Evolutionary conservation across 1,284 basidiomycete genomes (phyloP), one percentile per base, ranked within the genome.

Genomic region (Trichosporon coremiiforme): DNA sequence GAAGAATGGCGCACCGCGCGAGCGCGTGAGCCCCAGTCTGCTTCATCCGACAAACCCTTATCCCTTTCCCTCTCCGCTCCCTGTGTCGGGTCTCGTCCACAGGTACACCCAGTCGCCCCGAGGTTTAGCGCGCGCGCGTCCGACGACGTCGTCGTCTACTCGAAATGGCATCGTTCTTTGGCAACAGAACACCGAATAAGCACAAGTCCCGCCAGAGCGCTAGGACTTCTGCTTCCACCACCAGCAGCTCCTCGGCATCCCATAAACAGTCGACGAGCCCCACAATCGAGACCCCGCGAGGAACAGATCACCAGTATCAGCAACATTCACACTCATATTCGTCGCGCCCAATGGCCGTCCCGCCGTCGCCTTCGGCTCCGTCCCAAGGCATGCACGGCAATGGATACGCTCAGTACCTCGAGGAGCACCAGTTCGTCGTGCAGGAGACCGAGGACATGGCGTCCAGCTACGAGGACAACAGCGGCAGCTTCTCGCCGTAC

Each of bases 181-280:
- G 57, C 29, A 62, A 62, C 31, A 62, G 57, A 20, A 62, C 57
- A 62, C 57, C 57, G 31, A 62, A n/a, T 15, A 57, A 31, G 63
- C 41, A 35, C 25, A 65, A 65, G 41, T 65, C 64, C 15, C 64
- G 64, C 13, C 64, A 65, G 38, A 65, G 64, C 64, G 64, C 64
- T 12, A 45, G 64, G 36, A 65, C 64, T 31, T 65, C 64, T 45
- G 47, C 64, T 13, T 65, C 64, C 31, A 47, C 64, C 29, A 62
- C 57, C 22, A 62, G 55, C 29, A 60, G 57, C 15, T 35, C 31
- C 57, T 62, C 57, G 57, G 13, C 57, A 13, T 62, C 57, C 57
- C 64, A 50, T 65, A 38, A 50, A n/a, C 64, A 20, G 45, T 31
- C 64, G 29, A 65, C 64, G 29, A 65, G 45, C 64, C 41, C 57